Conservation (phyloP, 2,329 filamentous ascomycete species). For the Aspergillus transmontanensis region DNA sequence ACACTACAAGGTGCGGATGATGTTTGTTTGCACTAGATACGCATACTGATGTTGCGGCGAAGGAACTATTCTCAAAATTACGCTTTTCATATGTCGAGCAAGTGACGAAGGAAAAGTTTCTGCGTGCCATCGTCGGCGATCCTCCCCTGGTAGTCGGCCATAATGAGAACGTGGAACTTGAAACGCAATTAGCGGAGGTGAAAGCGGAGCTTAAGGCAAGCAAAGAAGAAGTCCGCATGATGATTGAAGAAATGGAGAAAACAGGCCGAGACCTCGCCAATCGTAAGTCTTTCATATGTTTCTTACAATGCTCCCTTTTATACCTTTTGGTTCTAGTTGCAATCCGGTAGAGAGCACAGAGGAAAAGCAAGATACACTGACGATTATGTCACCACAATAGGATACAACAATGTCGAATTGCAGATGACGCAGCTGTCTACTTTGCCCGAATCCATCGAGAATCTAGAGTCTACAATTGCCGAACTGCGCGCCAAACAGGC, state of each 20-base stretch:
- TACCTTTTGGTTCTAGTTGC: no score
- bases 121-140: constrained; percentile 87
- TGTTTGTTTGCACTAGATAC: neutral
- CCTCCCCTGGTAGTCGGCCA: constrained; percentile 82
- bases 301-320: neutral
- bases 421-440: constrained; percentile 54
- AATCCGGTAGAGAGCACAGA: neutral
- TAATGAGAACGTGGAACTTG: constrained; percentile 78
- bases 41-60: constrained; percentile 10
- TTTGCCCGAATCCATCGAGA: constrained; percentile 55
- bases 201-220: constrained; percentile 78
- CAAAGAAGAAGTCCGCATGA: constrained; percentile 75
- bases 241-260: constrained; percentile 73
- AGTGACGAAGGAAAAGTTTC: constrained; percentile 97
- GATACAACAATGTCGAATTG: constrained; percentile 57
- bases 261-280: constrained; percentile 66
- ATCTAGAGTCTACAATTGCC: constrained; percentile 54
- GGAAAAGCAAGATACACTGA: neutral
- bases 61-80: constrained; percentile 91
- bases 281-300: constrained; percentile 37
- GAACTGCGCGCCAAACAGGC: constrained; percentile 57
- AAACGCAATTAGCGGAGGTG: constrained; percentile 66
- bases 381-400: constrained; percentile 28
- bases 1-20: constrained; percentile 70
- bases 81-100: constrained; percentile 98